Percentiles rank a stretch among this genome's conserved stretches.
Evolutionary conservation across 129 eudicot species (phyloP).

Genomic region (Calendula officinalis): DNA sequence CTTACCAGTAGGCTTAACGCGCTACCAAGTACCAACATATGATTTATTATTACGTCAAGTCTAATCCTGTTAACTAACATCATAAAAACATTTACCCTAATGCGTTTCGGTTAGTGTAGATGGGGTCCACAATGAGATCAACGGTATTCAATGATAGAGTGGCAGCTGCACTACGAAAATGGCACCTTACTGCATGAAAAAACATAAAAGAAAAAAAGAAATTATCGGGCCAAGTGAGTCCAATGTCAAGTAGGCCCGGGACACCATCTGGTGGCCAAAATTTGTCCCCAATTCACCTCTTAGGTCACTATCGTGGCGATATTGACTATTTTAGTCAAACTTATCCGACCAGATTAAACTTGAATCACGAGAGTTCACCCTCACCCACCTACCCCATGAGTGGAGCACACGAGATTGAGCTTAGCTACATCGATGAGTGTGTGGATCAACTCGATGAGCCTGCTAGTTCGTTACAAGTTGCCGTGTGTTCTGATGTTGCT

Average conservation of each 20-base stretch:
- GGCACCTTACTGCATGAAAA: conserved; percentile 53
- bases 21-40: no score
- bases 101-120: conserved; percentile 24
- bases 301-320: conserved; percentile 35
- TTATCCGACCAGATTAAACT: conserved; percentile 27
- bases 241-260: conserved; percentile 36
- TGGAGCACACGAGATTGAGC: conserved; percentile 26
- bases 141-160: conserved; percentile 60
- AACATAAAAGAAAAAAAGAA: conserved; percentile 39
- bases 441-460: conserved; percentile 10
- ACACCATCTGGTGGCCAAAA: conserved; percentile 30
- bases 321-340: conserved; percentile 23
- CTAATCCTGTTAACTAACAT: background rate
- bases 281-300: conserved; percentile 50
- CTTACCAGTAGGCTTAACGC: no score
- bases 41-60: no score
- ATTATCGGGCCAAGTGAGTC: conserved; percentile 16
- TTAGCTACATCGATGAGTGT: conserved; percentile 13
- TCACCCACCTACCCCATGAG: conserved; percentile 25
- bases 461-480: conserved; percentile 26
- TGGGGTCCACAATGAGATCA: conserved; percentile 63
- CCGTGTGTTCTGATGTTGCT: conserved; percentile 7
- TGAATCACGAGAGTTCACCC: conserved; percentile 25
- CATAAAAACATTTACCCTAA: background rate
- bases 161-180: conserved; percentile 37